Evolutionary conservation across 2,329 filamentous ascomycete species (phyloP), one percentile per base, ranked within the genome.

Genomic region (Venturia effusa): DNA sequence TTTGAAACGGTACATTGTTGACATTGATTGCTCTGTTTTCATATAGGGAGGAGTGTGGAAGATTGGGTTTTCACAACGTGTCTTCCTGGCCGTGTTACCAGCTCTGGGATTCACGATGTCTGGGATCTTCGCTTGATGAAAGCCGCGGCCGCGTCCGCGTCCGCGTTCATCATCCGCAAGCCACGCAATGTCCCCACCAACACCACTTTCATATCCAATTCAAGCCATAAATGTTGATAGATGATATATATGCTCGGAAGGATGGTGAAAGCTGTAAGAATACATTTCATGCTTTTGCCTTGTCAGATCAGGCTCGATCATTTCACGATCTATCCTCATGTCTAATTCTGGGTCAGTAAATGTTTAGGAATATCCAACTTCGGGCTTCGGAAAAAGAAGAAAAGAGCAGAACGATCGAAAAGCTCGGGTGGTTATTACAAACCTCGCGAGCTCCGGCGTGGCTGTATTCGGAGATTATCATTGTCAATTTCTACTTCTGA

Each of bases 1-100:
- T 63, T 66, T 66, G 54, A 41, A 61, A 48, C 59, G 65, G 63
- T 55, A 60, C 65, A 66, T 66, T 51, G 65, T 64, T 61, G 62
- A 24, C 19, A 11, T 8, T n/a, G 30, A 7, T 27, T 19, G 27
- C 3, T 32, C 19, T 57, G 30, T 34, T 19, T 37, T 57, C 17
- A 34, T n/a, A 34, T 7, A 57, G n/a, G 51, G 4, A n/a, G 27
- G n/a, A n/a, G 6, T 10, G 37, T 30, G n/a, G 24, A 17, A 30
- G 40, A 19, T 48, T 8, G 19, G 45, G 54, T 59, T 45, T 61
- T 37, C 32, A 55, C 43, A 55, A 51, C 61, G 64, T 59, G 51
- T 57, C 51, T 34, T 57, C 15, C 27, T 57, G 34, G 51, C 22
- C 30, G 51, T 57, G 51, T 34, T 57, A 57, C 45, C 22, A 15